These are phyloP conservation scores for Coemansia sp. DNA, from an alignment of 192 early-diverging fungal species.

Conservation along the genomic window DNA sequence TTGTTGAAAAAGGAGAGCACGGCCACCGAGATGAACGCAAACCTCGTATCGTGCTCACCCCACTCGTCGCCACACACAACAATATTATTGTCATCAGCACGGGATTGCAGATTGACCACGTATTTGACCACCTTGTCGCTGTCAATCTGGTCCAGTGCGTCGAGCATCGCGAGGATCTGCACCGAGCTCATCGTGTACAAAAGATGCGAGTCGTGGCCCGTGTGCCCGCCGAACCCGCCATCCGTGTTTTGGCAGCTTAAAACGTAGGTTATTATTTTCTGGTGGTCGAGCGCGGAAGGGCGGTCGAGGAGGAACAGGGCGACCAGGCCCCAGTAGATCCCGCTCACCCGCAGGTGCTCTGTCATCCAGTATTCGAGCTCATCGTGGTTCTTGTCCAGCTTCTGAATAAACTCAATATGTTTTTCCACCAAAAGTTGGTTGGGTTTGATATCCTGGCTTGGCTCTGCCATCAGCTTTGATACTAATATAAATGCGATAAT, in stretches of 20 bases:
- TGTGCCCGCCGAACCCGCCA: conserved; percentile 90
- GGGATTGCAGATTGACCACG: conserved; percentile 60
- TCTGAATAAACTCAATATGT: conserved; percentile 72
- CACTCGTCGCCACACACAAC: conserved; percentile 89
- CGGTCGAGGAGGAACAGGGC: conserved; percentile 71
- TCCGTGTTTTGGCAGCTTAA: conserved; percentile 69
- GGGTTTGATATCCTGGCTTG: no score
- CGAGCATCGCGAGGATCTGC: conserved; percentile 80
- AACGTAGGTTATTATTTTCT: conserved; percentile 79
- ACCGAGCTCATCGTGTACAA: conserved; percentile 89
- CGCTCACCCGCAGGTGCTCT: conserved; percentile 88
- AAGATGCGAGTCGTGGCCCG: conserved; percentile 86
- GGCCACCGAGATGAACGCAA: conserved; percentile 82
- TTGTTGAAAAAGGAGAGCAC: conserved; percentile 73
- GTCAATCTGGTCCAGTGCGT: conserved; percentile 78
- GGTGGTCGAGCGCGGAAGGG: conserved; percentile 61
- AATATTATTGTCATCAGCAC: conserved; percentile 60
- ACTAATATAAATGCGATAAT: no score
- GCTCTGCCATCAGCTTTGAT: no score
- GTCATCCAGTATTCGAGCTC: conserved; percentile 92
- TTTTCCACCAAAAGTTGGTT: conserved; percentile 53
- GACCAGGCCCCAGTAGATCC: conserved; percentile 93
- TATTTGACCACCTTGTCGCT: conserved; percentile 63
- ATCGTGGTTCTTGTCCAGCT: conserved; percentile 78
- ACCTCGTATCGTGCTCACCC: conserved; percentile 94